Conservation (phyloP, 306 rosid genomes). For the Medicago ruthenica region DNA sequence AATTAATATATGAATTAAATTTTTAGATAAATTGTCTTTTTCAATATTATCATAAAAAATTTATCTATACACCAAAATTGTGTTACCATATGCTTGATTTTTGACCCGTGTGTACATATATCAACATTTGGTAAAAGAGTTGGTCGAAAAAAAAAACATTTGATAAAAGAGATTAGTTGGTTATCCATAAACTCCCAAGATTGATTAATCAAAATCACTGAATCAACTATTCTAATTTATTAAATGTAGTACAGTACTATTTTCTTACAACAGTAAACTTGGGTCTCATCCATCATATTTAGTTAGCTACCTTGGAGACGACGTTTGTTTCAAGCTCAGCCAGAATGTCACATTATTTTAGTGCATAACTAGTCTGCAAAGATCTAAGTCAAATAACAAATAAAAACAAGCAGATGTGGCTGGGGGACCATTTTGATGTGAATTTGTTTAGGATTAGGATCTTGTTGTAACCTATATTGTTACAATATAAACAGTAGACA, state of each 20-base stretch:
- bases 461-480: neutral
- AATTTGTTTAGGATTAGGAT: neutral
- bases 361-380: neutral
- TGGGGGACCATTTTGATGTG: neutral
- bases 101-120: no score
- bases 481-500: conserved; percentile 17
- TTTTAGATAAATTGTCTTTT: neutral
- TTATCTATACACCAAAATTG: neutral
- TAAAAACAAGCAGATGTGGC: neutral
- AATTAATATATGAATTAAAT: neutral
- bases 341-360: conserved; percentile 10
- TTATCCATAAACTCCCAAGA: no score
- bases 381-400: neutral
- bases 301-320: no score
- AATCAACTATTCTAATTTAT: neutral
- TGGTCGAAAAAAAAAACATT: no score
- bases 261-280: neutral
- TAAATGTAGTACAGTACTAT: neutral
- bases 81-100: no score
- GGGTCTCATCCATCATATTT: no score
- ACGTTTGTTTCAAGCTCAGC: neutral
- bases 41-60: neutral
- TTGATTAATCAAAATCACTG: no score
- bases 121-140: no score
- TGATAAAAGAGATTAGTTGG: neutral